Evolutionary conservation across 805 yeast species (phyloP).

Genomic region (Ogataea pini): DNA sequence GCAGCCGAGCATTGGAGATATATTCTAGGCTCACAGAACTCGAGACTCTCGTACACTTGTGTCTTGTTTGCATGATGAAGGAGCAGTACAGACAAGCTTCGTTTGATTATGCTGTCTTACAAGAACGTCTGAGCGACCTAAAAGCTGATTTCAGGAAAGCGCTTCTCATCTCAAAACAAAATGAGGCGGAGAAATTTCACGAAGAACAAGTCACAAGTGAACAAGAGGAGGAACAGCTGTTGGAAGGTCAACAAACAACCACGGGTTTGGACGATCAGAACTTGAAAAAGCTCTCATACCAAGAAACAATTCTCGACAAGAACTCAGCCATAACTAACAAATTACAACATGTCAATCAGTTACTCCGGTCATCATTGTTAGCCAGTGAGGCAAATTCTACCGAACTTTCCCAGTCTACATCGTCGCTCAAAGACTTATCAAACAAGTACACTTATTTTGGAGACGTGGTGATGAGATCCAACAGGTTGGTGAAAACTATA

Average conservation of each 20-base stretch:
- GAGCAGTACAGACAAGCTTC: constrained; percentile 6
- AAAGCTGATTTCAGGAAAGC: constrained; percentile 31
- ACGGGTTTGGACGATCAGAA: constrained; percentile 28
- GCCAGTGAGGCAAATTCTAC: constrained; percentile 54
- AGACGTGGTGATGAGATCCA: constrained; percentile 42
- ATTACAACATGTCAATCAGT: constrained; percentile 47
- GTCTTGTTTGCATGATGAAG: constrained; percentile 12
- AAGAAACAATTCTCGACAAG: constrained; percentile 45
- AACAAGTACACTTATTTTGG: constrained; percentile 44
- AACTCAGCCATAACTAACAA: constrained; percentile 49
- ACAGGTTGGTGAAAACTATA: constrained; percentile 48
- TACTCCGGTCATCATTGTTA: constrained; percentile 49
- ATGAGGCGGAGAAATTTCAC: constrained; percentile 20
- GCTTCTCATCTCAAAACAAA: constrained; percentile 27
- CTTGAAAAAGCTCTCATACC: constrained; percentile 32
- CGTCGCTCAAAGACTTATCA: constrained; percentile 42
- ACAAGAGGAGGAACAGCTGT: neutral
- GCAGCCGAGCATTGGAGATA: constrained; percentile 20
- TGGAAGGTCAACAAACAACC: neutral
- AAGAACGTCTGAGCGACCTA: constrained; percentile 29
- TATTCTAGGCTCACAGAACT: constrained; percentile 23
- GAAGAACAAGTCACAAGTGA: constrained; percentile 10
- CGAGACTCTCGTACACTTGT: constrained; percentile 14
- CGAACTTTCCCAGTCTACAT: constrained; percentile 47
- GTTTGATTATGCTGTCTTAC: constrained; percentile 19